A percentile compares a stretch with the other conserved stretches of the same genome.
Evolutionary conservation across 805 yeast genomes (phyloP).

Genomic region (Metschnikowia henanensis): DNA sequence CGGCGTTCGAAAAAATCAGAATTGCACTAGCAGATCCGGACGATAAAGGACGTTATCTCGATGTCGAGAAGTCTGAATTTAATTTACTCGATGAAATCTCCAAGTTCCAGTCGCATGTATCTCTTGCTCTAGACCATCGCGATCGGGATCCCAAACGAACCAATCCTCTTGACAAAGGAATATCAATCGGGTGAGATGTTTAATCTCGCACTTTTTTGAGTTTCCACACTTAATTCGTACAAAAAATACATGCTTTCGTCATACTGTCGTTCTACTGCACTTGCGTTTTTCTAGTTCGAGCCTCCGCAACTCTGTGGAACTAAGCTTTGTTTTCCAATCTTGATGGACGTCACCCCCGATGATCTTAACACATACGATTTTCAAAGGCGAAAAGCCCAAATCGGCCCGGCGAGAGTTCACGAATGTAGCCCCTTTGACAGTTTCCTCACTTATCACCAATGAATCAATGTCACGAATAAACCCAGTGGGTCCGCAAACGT

Average conservation of each 20-base stretch:
- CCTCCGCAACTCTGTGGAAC: slow-evolving; percentile 78
- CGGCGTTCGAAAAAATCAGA: slow-evolving; percentile 75
- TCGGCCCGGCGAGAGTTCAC: slow-evolving; percentile 67
- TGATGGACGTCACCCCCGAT: slow-evolving; percentile 57
- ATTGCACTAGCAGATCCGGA: slow-evolving; percentile 53
- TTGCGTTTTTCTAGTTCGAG: slow-evolving; percentile 13
- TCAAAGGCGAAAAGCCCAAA: slow-evolving; percentile 53
- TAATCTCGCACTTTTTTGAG: not conserved
- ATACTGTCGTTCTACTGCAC: too few relatives aligned
- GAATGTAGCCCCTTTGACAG: slow-evolving; percentile 67
- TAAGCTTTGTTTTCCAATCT: slow-evolving; percentile 68
- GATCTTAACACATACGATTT: slow-evolving; percentile 41
- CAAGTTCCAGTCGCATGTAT: slow-evolving; percentile 41
- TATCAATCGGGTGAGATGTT: slow-evolving; percentile 33
- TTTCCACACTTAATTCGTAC: not conserved
- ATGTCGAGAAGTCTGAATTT: slow-evolving; percentile 50
- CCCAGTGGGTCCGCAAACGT: slow-evolving; percentile 94
- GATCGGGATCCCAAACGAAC: slow-evolving; percentile 61
- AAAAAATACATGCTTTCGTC: too few relatives aligned
- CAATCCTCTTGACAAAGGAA: slow-evolving; percentile 41
- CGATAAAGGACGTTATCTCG: slow-evolving; percentile 46
- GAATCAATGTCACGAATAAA: slow-evolving; percentile 70
- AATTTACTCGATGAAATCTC: slow-evolving; percentile 55
- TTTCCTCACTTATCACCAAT: slow-evolving; percentile 78
- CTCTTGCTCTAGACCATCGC: slow-evolving; percentile 83